These are phyloP conservation scores for Lumnitzera racemosa DNA, from an alignment of 345 rosid genomes.

Conservation along the genomic window DNA sequence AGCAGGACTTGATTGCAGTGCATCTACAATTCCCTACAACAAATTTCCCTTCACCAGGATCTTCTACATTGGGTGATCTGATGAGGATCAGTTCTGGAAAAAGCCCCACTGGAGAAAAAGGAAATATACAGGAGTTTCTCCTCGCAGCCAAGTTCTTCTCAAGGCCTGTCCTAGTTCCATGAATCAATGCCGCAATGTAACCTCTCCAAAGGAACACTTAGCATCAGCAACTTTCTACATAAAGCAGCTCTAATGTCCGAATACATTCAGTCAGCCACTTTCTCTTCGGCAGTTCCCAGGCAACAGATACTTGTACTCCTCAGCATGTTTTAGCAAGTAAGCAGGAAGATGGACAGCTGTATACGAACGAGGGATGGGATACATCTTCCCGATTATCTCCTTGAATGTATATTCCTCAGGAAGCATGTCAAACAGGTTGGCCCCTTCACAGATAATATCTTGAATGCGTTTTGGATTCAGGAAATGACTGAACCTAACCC, in stretches of 20 bases:
- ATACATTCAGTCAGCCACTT: slow-evolving; percentile 36
- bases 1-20: too few relatives aligned
- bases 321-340: slow-evolving; percentile 58
- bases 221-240: background rate
- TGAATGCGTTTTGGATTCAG: slow-evolving; percentile 73
- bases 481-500: slow-evolving; percentile 83
- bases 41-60: too few relatives aligned
- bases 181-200: too few relatives aligned
- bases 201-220: too few relatives aligned
- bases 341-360: slow-evolving; percentile 84
- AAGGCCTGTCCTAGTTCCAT: too few relatives aligned
- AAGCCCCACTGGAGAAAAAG: too few relatives aligned
- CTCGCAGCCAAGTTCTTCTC: too few relatives aligned
- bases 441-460: slow-evolving; percentile 76
- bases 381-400: slow-evolving; percentile 88
- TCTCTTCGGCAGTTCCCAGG: slow-evolving; percentile 88
- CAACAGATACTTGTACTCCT: slow-evolving; percentile 61
- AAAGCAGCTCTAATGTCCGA: background rate
- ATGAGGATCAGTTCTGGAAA: too few relatives aligned
- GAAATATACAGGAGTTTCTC: too few relatives aligned
- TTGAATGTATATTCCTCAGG: slow-evolving; percentile 89
- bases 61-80: too few relatives aligned
- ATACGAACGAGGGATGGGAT: slow-evolving; percentile 62
- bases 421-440: slow-evolving; percentile 79
- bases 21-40: too few relatives aligned